A percentile compares a stretch with the other conserved stretches of the same genome.
Evolutionary conservation across 2,329 filamentous ascomycete species (phyloP).

Genomic region (Periconia digitata): DNA sequence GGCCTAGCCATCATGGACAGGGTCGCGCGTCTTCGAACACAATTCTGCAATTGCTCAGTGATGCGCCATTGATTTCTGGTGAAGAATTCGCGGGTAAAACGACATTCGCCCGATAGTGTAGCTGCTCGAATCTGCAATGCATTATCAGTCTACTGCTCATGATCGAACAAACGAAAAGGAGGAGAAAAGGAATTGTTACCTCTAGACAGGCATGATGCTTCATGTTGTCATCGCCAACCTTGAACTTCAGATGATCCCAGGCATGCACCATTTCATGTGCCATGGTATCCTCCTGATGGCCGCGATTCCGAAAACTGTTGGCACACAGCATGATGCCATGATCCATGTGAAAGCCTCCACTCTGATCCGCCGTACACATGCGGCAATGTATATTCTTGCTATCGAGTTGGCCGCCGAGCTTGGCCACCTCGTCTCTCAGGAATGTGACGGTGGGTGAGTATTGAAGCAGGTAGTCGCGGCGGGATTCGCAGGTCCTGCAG

Average conservation of each 20-base stretch:
- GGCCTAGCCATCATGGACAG: conserved; percentile 78
- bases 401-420: conserved; percentile 76
- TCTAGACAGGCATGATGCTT: conserved; percentile 93
- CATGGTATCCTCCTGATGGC: conserved; percentile 89
- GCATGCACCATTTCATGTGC: conserved; percentile 98
- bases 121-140: conserved; percentile 78
- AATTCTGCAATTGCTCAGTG: conserved; percentile 91
- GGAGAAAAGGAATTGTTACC: conserved; percentile 52
- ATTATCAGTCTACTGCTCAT: too few relatives aligned
- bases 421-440: conserved; percentile 76
- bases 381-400: conserved; percentile 77
- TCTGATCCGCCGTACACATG: conserved; percentile 71
- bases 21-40: conserved; percentile 79
- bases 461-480: conserved; percentile 79
- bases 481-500: conserved; percentile 77
- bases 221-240: conserved; percentile 80
- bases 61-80: conserved; percentile 83
- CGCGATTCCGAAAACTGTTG: conserved; percentile 79
- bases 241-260: conserved; percentile 89
- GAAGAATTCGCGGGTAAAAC: conserved; percentile 85
- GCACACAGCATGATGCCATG: conserved; percentile 91
- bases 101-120: conserved; percentile 90
- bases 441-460: conserved; percentile 87
- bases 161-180: too few relatives aligned
- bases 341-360: conserved; percentile 81